phyloP scores from a whole-genome alignment of 2,329 filamentous ascomycete genomes.

The Sclerotiophoma versabilis region DNA sequence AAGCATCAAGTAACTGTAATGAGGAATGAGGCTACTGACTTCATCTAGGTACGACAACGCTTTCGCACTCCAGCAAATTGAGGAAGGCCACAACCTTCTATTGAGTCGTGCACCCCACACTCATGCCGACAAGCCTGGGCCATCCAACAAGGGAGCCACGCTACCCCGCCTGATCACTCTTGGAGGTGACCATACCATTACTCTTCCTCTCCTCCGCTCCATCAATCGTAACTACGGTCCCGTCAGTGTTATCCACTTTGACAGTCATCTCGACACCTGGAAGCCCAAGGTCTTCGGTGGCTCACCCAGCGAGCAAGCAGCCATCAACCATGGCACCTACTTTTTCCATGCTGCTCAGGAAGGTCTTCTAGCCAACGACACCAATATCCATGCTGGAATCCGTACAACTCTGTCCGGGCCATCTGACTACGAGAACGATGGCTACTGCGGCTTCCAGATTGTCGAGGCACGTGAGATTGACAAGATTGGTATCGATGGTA shows the following conservation, averaged over 20 bases:
- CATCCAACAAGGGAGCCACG: conserved; percentile 75
- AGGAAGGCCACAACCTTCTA: conserved; percentile 81
- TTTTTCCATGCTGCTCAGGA: conserved; percentile 84
- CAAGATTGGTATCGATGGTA: conserved; percentile 72
- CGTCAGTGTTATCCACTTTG: conserved; percentile 70
- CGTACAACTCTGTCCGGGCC: conserved; percentile 80
- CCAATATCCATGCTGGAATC: conserved; percentile 87
- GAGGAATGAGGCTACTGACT: not conserved
- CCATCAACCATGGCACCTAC: conserved; percentile 87
- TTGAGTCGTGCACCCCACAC: conserved; percentile 75
- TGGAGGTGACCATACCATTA: conserved; percentile 68
- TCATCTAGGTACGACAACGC: conserved; percentile 75
- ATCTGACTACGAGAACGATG: conserved; percentile 84
- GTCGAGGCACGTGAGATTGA: conserved; percentile 78
- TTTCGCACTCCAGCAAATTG: conserved; percentile 83
- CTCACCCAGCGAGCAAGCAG: conserved; percentile 75
- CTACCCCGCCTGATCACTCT: conserved; percentile 83
- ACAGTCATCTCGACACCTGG: conserved; percentile 70
- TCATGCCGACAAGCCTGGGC: conserved; percentile 69
- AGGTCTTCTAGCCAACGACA: conserved; percentile 79
- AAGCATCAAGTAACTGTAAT: conserved; percentile 44
- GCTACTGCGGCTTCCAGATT: conserved; percentile 84
- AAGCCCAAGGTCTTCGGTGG: conserved; percentile 87
- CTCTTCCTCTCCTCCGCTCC: conserved; percentile 61
- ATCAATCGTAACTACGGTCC: conserved; percentile 72